Percentiles rank a stretch among this genome's conserved stretches.
Evolutionary conservation across 441 rosid genomes (phyloP).

Genomic region (Corymbia citriodora): DNA sequence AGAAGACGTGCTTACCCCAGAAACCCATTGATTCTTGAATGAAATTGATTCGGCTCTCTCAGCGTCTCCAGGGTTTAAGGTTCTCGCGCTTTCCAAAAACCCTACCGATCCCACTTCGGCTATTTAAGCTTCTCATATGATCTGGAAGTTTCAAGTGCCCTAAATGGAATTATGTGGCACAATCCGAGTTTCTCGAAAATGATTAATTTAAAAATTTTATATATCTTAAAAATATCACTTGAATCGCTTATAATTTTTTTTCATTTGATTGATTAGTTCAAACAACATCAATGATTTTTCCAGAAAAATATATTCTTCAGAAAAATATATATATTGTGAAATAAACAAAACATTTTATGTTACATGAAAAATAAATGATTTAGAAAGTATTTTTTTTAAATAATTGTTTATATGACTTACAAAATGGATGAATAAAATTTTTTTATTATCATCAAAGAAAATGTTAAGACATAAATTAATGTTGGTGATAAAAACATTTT

Average conservation of each 20-base stretch:
- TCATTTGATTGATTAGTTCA: not conserved
- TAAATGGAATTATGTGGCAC: not conserved
- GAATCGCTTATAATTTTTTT: not conserved
- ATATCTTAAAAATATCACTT: not conserved
- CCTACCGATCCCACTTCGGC: not conserved
- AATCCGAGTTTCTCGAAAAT: not conserved
- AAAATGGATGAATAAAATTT: not conserved
- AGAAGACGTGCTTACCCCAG: slow-evolving; percentile 63
- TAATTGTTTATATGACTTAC: not conserved
- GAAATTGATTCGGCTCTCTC: not conserved
- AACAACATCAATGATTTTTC: not conserved
- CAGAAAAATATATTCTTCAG: too few species aligned
- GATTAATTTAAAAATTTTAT: too few species aligned
- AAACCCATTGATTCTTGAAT: slow-evolving; percentile 48
- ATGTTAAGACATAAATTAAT: not conserved
- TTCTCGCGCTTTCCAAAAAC: not conserved
- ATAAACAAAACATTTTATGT: not conserved
- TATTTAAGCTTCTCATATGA: not conserved
- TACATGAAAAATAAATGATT: not conserved
- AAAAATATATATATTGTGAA: too few species aligned
- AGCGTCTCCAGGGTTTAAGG: not conserved
- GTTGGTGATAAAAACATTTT: not conserved
- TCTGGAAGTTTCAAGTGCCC: not conserved
- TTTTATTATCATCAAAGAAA: not conserved
- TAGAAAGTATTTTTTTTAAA: not conserved